Conservation (phyloP, 805 yeast species). For the Candida quercuum region DNA sequence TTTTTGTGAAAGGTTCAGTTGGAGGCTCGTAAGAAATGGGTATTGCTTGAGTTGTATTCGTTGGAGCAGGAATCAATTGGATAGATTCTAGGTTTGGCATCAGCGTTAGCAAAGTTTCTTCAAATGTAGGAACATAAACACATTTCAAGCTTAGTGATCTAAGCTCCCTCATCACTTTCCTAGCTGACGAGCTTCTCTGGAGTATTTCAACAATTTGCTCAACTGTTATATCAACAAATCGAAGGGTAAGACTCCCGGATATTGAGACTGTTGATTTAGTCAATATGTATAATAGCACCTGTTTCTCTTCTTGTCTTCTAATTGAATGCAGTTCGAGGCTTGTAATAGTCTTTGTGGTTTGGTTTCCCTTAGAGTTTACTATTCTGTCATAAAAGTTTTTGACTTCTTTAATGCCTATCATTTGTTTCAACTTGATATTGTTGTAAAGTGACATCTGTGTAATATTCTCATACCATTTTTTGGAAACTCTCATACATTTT, state of each 20-base stretch:
- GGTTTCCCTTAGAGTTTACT: constrained; percentile 6
- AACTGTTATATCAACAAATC: constrained; percentile 12
- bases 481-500: constrained; percentile 11
- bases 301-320: constrained; percentile 17
- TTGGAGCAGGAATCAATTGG: constrained; percentile 7
- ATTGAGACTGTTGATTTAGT: constrained; percentile 6
- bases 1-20: constrained; percentile 1
- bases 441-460: constrained; percentile 13
- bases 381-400: constrained; percentile 13
- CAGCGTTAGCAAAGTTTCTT: constrained; percentile 10
- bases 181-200: constrained; percentile 2
- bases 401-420: constrained; percentile 12
- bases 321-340: constrained; percentile 10
- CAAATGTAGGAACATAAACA: constrained; percentile 12
- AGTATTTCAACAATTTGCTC: constrained; percentile 10
- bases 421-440: constrained; percentile 7
- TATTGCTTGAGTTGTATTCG: constrained; percentile 1
- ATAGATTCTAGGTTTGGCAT: constrained; percentile 15
- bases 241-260: constrained; percentile 9
- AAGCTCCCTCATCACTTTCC: not conserved
- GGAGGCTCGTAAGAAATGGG: constrained; percentile 6
- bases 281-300: constrained; percentile 9
- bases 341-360: constrained; percentile 4
- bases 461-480: constrained; percentile 13
- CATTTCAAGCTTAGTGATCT: constrained; percentile 13